phyloP scores from a whole-genome alignment of 192 early-diverging fungal species.

The Rhizophagus prolifer region DNA sequence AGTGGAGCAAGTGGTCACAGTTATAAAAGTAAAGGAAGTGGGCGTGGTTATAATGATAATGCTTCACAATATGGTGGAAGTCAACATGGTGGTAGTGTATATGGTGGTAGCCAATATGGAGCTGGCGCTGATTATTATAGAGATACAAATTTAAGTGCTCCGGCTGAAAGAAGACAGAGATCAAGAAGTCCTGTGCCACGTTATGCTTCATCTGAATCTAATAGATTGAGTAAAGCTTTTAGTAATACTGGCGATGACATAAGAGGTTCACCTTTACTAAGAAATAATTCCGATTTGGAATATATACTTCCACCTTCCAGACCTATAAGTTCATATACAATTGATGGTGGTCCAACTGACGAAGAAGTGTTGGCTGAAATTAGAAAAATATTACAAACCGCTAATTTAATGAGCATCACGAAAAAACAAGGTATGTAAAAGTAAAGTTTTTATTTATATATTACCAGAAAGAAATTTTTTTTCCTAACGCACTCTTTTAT shows the following conservation, averaged over 20 bases:
- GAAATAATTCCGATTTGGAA: neutral
- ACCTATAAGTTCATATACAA: conserved; percentile 11
- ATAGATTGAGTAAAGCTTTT: neutral
- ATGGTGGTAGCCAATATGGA: conserved; percentile 26
- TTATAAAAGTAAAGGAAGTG: conserved; percentile 36
- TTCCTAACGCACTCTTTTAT: neutral
- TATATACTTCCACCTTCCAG: neutral
- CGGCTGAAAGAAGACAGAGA: conserved; percentile 1
- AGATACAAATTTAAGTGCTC: conserved; percentile 30
- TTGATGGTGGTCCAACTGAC: conserved; percentile 54
- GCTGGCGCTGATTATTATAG: conserved; percentile 30
- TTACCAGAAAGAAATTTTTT: neutral
- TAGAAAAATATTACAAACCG: conserved; percentile 77
- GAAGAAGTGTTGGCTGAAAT: conserved; percentile 68
- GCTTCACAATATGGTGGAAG: conserved; percentile 23
- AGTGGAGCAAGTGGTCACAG: conserved; percentile 43
- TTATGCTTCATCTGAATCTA: conserved; percentile 4
- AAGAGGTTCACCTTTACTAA: conserved; percentile 24
- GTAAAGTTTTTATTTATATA: neutral
- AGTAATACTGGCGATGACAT: conserved; percentile 18
- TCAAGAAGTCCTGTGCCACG: conserved; percentile 18
- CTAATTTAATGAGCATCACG: conserved; percentile 97
- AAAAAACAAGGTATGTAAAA: conserved; percentile 80
- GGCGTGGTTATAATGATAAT: neutral
- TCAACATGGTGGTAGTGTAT: conserved; percentile 22